These are phyloP conservation scores for Abortiporus biennis DNA, from an alignment of 1,284 basidiomycete genomes.

Conservation along the genomic window DNA sequence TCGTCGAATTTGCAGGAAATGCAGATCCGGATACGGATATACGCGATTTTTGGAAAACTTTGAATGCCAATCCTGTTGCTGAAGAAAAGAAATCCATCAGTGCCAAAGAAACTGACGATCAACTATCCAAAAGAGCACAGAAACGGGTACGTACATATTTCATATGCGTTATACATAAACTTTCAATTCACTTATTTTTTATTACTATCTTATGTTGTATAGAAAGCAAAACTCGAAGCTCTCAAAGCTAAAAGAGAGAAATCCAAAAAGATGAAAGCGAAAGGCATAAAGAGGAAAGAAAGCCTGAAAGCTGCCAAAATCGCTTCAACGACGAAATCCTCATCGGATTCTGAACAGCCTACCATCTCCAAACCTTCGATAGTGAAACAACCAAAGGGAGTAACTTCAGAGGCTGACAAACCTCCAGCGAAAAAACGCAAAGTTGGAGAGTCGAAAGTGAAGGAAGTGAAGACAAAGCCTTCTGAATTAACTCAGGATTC, in stretches of 20 bases:
- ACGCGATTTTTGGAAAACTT: constrained; percentile 36
- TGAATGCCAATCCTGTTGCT: constrained; percentile 8
- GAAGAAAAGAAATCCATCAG: constrained; percentile 8
- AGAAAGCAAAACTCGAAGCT: constrained; percentile 38
- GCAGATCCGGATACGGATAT: constrained; percentile 39
- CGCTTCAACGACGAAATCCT: background rate
- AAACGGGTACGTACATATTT: constrained; percentile 40
- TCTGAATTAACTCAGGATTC: too few relatives aligned
- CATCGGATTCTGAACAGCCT: background rate
- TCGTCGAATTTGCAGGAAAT: constrained; percentile 33
- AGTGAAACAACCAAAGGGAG: constrained; percentile 6
- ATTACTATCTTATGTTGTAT: background rate
- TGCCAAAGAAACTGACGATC: constrained; percentile 1
- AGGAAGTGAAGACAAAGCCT: constrained; percentile 14
- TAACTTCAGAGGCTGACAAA: background rate
- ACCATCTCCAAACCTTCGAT: background rate
- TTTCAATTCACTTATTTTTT: constrained; percentile 18
- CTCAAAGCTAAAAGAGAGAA: constrained; percentile 33
- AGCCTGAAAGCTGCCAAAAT: constrained; percentile 11
- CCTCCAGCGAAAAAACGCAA: background rate
- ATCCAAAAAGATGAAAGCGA: constrained; percentile 29
- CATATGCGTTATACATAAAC: constrained; percentile 13
- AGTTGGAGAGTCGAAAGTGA: constrained; percentile 8
- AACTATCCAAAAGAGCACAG: constrained; percentile 44
- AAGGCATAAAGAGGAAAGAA: constrained; percentile 14